phyloP scores from a whole-genome alignment of 768 basidiomycete genomes.

The Candolleomyces eurysporus region DNA sequence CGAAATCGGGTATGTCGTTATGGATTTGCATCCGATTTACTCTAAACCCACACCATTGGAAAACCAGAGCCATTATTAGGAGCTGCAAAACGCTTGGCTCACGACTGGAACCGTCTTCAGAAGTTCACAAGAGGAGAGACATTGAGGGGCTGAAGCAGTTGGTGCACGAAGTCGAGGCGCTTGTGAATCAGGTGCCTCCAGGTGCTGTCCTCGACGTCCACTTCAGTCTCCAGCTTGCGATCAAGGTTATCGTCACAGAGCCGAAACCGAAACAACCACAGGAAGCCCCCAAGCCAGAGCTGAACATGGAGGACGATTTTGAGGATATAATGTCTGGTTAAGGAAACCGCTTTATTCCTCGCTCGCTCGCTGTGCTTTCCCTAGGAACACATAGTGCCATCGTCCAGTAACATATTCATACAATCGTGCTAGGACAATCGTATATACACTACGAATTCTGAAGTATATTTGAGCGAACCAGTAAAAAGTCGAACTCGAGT shows the following conservation, averaged over 20 bases:
- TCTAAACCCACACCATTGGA: background rate
- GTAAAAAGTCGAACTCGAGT: too few species aligned
- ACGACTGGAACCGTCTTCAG: constrained; percentile 15
- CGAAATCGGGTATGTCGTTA: constrained; percentile 16
- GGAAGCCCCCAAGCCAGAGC: constrained; percentile 11
- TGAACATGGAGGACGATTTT: constrained; percentile 13
- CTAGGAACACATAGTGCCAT: too few species aligned
- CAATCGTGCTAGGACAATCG: too few species aligned
- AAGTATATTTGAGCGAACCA: too few species aligned
- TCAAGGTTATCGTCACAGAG: constrained; percentile 18
- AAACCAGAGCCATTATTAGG: constrained; percentile 14
- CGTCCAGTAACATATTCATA: too few species aligned
- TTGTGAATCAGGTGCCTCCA: constrained; percentile 13
- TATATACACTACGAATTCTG: too few species aligned
- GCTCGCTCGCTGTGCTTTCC: too few species aligned
- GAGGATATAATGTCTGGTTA: background rate
- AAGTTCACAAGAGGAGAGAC: constrained; percentile 17
- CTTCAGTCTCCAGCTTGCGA: constrained; percentile 15
- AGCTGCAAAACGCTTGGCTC: constrained; percentile 13
- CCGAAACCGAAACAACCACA: background rate
- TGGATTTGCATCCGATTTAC: background rate
- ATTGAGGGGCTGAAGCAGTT: constrained; percentile 15
- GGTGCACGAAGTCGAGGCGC: constrained; percentile 13
- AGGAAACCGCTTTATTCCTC: background rate
- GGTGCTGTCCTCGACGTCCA: constrained; percentile 15